phyloP scores from a whole-genome alignment of 305 asterid genomes.

The Solanum hybrid region DNA sequence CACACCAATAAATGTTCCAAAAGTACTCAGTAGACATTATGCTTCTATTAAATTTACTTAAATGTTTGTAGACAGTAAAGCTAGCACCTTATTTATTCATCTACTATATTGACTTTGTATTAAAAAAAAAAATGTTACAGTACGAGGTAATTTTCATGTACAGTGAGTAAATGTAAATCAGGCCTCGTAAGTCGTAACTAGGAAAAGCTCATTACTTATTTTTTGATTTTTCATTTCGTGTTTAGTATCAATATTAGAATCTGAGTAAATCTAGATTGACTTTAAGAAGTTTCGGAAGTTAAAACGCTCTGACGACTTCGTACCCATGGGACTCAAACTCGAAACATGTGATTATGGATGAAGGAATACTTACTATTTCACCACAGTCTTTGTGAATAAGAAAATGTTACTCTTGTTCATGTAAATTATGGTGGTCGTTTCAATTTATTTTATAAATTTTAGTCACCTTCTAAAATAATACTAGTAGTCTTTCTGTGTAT shows the following conservation, averaged over 20 bases:
- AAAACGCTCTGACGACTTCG: too few species aligned
- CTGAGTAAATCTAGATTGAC: too few species aligned
- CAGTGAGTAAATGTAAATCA: not conserved
- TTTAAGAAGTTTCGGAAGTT: too few species aligned
- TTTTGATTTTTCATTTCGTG: too few species aligned
- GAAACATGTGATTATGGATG: too few species aligned
- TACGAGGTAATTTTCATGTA: not conserved
- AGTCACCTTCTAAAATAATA: too few species aligned
- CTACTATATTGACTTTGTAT: not conserved
- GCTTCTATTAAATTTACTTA: not conserved
- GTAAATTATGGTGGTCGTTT: not conserved
- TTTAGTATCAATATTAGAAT: too few species aligned
- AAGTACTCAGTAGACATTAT: not conserved
- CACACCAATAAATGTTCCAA: not conserved
- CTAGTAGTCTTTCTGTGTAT: too few species aligned
- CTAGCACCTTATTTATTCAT: not conserved
- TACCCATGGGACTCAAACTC: too few species aligned
- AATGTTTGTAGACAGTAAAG: not conserved
- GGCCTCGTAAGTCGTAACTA: not conserved
- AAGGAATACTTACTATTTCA: too few species aligned
- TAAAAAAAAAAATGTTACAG: not conserved
- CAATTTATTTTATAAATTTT: too few species aligned
- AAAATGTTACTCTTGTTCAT: not conserved
- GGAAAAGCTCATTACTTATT: not conserved
- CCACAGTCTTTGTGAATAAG: not conserved